A percentile compares a stretch with the other conserved stretches of the same genome.
These are phyloP conservation scores for Mycogone perniciosa DNA, from an alignment of 2,329 filamentous ascomycete species.

Conservation along the genomic window DNA sequence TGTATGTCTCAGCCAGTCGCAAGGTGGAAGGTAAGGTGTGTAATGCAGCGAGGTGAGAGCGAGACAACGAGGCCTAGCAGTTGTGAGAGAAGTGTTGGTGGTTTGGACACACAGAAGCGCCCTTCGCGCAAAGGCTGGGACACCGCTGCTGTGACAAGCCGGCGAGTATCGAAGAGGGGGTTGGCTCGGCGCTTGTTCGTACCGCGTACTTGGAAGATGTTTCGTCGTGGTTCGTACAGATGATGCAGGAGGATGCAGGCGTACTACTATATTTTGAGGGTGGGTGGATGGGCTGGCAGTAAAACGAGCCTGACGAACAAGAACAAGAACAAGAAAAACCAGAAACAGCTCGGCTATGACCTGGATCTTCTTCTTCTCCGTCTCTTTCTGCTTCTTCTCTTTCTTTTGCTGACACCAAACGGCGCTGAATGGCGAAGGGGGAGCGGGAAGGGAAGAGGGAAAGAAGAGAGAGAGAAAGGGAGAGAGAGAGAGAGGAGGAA, in stretches of 20 bases:
- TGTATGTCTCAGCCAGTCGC: conserved; percentile 27
- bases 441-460: neutral
- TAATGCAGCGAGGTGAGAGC: conserved; percentile 21
- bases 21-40: conserved; percentile 15
- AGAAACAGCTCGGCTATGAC: neutral
- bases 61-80: conserved; percentile 10
- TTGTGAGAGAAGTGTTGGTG: conserved; percentile 15
- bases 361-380: neutral
- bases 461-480: conserved; percentile 8
- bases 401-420: neutral
- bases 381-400: neutral
- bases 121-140: conserved; percentile 4
- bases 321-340: neutral
- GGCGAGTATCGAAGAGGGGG: conserved; percentile 23
- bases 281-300: conserved; percentile 2
- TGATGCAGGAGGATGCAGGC: conserved; percentile 12
- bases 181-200: conserved; percentile 26
- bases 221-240: conserved; percentile 6
- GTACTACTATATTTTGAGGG: conserved; percentile 2
- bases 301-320: neutral
- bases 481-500: conserved; percentile 2
- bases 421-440: neutral
- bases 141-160: conserved; percentile 9
- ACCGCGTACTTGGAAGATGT: conserved; percentile 3
- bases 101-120: conserved; percentile 7